These are phyloP conservation scores for Pterula multifida DNA, from an alignment of 1,284 basidiomycete genomes.

Conservation along the genomic window DNA sequence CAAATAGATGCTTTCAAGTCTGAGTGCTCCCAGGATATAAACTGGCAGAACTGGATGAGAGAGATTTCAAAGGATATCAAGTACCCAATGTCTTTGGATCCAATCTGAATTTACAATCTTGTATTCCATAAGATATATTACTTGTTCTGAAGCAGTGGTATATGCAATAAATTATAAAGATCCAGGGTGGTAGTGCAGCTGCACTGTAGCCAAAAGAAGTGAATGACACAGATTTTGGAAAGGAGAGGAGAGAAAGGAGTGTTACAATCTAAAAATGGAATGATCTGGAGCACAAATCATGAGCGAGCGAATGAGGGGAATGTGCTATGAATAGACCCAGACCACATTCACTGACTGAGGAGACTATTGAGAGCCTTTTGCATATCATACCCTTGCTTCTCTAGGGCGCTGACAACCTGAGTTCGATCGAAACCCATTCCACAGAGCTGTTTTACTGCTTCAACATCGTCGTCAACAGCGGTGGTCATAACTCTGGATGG, in stretches of 20 bases:
- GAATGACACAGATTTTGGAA: too few species aligned
- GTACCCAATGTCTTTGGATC: slow-evolving; percentile 4
- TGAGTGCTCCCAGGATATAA: slow-evolving; percentile 18
- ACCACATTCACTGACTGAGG: slow-evolving; percentile 24
- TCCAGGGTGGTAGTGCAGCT: too few species aligned
- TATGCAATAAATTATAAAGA: too few species aligned
- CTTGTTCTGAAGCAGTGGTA: too few species aligned
- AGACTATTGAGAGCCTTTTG: slow-evolving; percentile 62
- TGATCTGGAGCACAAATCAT: too few species aligned
- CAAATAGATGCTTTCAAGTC: slow-evolving; percentile 21
- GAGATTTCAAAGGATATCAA: slow-evolving; percentile 13
- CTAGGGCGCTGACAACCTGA: slow-evolving; percentile 69
- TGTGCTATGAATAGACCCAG: not conserved
- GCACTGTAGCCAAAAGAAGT: too few species aligned
- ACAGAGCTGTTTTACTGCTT: slow-evolving; percentile 64
- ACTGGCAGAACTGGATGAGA: slow-evolving; percentile 24
- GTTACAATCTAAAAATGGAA: not conserved
- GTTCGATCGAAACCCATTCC: slow-evolving; percentile 75
- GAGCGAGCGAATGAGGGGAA: slow-evolving; percentile 7
- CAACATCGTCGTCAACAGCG: slow-evolving; percentile 60
- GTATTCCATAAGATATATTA: too few species aligned
- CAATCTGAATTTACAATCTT: too few species aligned
- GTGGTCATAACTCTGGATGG: slow-evolving; percentile 32
- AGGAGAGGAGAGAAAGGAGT: not conserved
- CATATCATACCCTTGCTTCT: slow-evolving; percentile 65